These are phyloP conservation scores for Cryptococcus hybrid DNA, from an alignment of 1,284 basidiomycete species.

Conservation along the genomic window DNA sequence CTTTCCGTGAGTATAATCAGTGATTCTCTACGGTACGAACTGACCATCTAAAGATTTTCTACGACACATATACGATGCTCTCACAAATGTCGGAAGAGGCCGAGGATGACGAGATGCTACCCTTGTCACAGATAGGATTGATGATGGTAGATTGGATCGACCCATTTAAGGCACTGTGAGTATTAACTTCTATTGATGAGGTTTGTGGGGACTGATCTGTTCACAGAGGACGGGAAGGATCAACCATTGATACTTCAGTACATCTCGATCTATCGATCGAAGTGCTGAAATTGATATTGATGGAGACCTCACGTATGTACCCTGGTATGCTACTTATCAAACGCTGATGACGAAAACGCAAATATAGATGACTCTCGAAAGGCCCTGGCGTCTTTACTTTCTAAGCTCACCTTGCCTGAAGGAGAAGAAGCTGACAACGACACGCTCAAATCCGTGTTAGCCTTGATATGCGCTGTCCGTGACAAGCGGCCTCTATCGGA, in stretches of 20 bases:
- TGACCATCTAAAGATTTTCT: conserved; percentile 61
- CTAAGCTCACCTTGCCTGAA: conserved; percentile 72
- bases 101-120: conserved; percentile 74
- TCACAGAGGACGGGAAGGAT: conserved; percentile 43
- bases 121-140: conserved; percentile 73
- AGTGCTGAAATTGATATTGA: conserved; percentile 60
- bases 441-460: conserved; percentile 62
- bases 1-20: conserved; percentile 58
- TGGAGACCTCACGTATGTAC: conserved; percentile 28
- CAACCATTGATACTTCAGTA: conserved; percentile 54
- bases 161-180: conserved; percentile 73
- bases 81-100: conserved; percentile 64
- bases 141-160: conserved; percentile 94
- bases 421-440: conserved; percentile 58
- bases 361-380: conserved; percentile 73
- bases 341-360: too few relatives aligned
- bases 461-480: conserved; percentile 54
- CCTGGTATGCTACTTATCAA: neutral
- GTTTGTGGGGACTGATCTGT: neutral
- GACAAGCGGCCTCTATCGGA: conserved; percentile 74
- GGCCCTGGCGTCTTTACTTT: conserved; percentile 71
- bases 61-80: conserved; percentile 70
- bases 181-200: conserved; percentile 17
- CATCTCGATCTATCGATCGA: conserved; percentile 79
- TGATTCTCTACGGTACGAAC: neutral